These are phyloP conservation scores for Niveomyces coronatus DNA, from an alignment of 2,329 filamentous ascomycete species.

Conservation along the genomic window DNA sequence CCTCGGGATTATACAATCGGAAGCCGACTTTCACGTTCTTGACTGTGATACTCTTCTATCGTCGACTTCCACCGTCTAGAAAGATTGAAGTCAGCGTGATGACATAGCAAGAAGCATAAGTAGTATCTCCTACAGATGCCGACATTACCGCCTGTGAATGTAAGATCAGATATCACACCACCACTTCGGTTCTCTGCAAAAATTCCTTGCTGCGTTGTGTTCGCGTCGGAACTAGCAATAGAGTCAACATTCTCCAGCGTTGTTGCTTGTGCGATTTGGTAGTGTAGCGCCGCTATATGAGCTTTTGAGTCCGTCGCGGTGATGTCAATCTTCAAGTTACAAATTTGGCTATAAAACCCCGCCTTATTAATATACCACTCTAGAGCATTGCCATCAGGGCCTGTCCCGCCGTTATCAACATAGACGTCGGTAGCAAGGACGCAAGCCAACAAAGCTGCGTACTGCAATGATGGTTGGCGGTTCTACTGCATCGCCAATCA, in stretches of 20 bases:
- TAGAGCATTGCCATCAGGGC: conserved; percentile 8
- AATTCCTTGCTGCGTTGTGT: conserved; percentile 2
- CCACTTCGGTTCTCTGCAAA: conserved; percentile 20
- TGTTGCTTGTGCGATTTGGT: conserved; percentile 16
- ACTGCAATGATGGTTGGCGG: conserved; percentile 8
- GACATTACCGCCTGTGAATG: conserved; percentile 44
- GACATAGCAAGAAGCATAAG: background rate
- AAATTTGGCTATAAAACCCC: conserved; percentile 12
- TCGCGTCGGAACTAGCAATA: background rate
- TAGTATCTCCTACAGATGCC: conserved; percentile 23
- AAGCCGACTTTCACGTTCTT: background rate
- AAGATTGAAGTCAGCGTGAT: background rate
- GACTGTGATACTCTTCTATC: conserved; percentile 28
- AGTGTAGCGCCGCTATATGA: conserved; percentile 11
- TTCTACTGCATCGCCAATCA: conserved; percentile 26
- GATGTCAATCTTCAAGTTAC: conserved; percentile 13
- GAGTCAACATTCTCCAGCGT: conserved; percentile 13
- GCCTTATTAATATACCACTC: conserved; percentile 13
- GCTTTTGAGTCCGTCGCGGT: background rate
- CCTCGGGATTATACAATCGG: background rate
- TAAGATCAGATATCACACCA: conserved; percentile 44
- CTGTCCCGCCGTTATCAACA: conserved; percentile 5
- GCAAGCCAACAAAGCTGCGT: conserved; percentile 9
- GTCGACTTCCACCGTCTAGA: conserved; percentile 41
- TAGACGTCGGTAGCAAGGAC: conserved; percentile 13